Conservation (phyloP, 345 rosid species). For the Eucalyptus pauciflora region DNA sequence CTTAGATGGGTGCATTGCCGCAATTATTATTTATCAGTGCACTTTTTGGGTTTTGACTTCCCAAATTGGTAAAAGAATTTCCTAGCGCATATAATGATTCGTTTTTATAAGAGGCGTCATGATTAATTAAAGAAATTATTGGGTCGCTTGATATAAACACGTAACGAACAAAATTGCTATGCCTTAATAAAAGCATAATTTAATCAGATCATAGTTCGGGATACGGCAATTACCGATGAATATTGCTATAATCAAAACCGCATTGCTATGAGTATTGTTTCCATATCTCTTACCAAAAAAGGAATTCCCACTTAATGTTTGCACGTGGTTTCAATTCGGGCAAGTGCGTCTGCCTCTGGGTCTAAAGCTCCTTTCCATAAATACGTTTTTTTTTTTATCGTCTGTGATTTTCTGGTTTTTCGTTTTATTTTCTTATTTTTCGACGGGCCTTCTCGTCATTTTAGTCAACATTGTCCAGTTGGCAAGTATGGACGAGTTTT, state of each 20-base stretch:
- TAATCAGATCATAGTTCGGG: not conserved
- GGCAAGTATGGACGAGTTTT: not conserved
- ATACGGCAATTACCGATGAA: not conserved
- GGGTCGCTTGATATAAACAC: not conserved
- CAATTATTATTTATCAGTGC: too few species aligned
- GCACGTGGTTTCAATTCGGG: not conserved
- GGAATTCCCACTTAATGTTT: not conserved
- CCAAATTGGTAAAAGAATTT: not conserved
- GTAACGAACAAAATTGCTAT: not conserved
- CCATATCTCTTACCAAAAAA: not conserved
- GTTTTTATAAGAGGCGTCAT: not conserved
- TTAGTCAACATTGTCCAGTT: not conserved
- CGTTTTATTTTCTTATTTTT: not conserved
- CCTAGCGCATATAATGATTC: rapidly evolving
- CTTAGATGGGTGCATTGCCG: rapidly evolving
- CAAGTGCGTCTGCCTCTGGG: not conserved
- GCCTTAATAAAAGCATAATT: not conserved
- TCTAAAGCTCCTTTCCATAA: not conserved
- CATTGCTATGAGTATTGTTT: not conserved
- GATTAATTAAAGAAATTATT: not conserved
- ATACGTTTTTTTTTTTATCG: not conserved
- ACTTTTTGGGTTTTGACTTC: not conserved
- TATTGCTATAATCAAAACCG: not conserved
- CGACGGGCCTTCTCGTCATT: not conserved
- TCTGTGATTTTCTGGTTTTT: not conserved